Percentiles rank a stretch among this genome's conserved stretches.
These are phyloP conservation scores for Gremmenia infestans DNA, from an alignment of 2,329 filamentous ascomycete species.

Conservation along the genomic window DNA sequence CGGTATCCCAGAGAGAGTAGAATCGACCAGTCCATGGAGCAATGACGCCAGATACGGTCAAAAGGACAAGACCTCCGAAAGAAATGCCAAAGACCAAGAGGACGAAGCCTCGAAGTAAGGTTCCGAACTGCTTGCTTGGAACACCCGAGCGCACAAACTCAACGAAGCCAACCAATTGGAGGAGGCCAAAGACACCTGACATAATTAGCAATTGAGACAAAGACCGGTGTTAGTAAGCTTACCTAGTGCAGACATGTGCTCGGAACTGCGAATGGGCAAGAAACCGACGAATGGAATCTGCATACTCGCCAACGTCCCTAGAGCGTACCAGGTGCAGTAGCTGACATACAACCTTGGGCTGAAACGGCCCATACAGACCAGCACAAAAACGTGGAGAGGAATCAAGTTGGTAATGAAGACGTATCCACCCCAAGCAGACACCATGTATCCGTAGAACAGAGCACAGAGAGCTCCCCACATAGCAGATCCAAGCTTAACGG, in stretches of 20 bases:
- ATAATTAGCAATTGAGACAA: constrained; percentile 13
- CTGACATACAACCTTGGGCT: constrained; percentile 91
- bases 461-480: constrained; percentile 94
- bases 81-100: constrained; percentile 69
- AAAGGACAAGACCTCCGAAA: constrained; percentile 70
- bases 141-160: constrained; percentile 87
- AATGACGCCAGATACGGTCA: constrained; percentile 86
- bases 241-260: constrained; percentile 97
- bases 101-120: constrained; percentile 72
- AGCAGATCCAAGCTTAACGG: constrained; percentile 91
- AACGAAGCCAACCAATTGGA: constrained; percentile 89
- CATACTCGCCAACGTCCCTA: constrained; percentile 96
- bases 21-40: constrained; percentile 98
- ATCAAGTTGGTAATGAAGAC: constrained; percentile 98
- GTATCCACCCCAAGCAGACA: constrained; percentile 98
- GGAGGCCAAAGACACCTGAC: constrained; percentile 84
- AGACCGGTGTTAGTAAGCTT: constrained; percentile 31
- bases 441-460: constrained; percentile 99
- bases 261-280: constrained; percentile 90
- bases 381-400: constrained; percentile 86
- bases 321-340: constrained; percentile 96
- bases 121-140: constrained; percentile 90
- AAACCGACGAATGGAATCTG: constrained; percentile 99
- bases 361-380: constrained; percentile 95
- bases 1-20: constrained; percentile 98